Evolutionary conservation across 768 basidiomycete genomes (phyloP).

Genomic region (Lactifluus rugatus): DNA sequence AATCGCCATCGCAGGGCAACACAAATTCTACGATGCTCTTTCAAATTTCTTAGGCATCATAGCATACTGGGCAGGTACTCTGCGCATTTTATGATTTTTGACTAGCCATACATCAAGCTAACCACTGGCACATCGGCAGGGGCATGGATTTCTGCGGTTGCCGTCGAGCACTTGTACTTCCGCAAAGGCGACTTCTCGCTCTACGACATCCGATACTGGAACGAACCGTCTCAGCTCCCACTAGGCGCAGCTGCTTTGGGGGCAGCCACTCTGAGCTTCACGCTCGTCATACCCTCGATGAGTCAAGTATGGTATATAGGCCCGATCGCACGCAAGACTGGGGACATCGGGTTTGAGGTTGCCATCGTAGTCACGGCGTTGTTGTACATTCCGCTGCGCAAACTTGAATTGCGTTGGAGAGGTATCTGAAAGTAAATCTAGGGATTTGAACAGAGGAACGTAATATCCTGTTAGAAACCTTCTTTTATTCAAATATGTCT

Average conservation of each 20-base stretch:
- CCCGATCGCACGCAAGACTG: slow-evolving; percentile 51
- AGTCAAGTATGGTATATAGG: slow-evolving; percentile 62
- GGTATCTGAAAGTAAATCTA: neutral
- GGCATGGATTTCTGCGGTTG: slow-evolving; percentile 48
- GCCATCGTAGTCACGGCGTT: slow-evolving; percentile 41
- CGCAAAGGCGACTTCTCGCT: slow-evolving; percentile 37
- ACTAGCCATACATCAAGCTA: slow-evolving; percentile 25
- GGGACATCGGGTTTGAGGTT: slow-evolving; percentile 64
- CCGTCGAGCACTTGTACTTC: slow-evolving; percentile 61
- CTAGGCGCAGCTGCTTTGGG: slow-evolving; percentile 51
- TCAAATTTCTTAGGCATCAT: slow-evolving; percentile 61
- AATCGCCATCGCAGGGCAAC: slow-evolving; percentile 58
- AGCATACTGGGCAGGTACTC: slow-evolving; percentile 30
- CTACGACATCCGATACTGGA: slow-evolving; percentile 48
- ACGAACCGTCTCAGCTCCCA: slow-evolving; percentile 44
- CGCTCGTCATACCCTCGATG: slow-evolving; percentile 56
- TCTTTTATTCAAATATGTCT: no score
- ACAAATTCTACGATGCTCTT: slow-evolving; percentile 52
- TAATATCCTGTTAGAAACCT: neutral
- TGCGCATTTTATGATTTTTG: neutral
- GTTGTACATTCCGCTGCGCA: slow-evolving; percentile 46
- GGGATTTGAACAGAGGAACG: neutral
- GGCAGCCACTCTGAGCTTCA: slow-evolving; percentile 42
- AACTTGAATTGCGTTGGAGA: slow-evolving; percentile 22
- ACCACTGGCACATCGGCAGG: slow-evolving; percentile 40